phyloP scores from a whole-genome alignment of 768 basidiomycete species.

The Mycena amicta region DNA sequence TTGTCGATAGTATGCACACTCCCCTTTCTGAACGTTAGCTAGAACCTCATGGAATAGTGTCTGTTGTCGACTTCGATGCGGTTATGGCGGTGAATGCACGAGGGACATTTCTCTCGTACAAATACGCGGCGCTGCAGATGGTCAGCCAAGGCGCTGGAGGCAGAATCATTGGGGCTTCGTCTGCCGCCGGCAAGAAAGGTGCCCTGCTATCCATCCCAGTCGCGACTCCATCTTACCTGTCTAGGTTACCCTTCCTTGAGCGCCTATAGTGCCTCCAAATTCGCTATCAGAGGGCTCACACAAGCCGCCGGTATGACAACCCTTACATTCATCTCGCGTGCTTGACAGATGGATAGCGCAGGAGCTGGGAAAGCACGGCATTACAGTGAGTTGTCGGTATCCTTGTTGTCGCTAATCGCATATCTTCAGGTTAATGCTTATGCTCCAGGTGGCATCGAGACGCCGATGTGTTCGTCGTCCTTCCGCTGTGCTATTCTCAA shows the following conservation, averaged over 20 bases:
- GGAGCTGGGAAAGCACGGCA: constrained; percentile 8
- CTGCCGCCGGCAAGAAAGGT: constrained; percentile 18
- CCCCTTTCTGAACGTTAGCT: no score
- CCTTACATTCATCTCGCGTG: neutral
- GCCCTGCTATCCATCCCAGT: neutral
- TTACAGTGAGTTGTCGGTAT: constrained; percentile 1
- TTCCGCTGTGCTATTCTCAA: neutral
- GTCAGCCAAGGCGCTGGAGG: constrained; percentile 40
- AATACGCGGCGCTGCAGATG: constrained; percentile 43
- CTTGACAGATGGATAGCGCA: neutral
- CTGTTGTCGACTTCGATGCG: constrained; percentile 28
- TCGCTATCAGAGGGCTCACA: constrained; percentile 20
- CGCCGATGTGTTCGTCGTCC: neutral
- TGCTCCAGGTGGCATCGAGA: constrained; percentile 12
- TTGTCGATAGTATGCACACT: constrained; percentile 19
- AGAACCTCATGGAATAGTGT: neutral
- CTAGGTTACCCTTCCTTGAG: constrained; percentile 4
- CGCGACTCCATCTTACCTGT: constrained; percentile 2
- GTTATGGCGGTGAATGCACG: constrained; percentile 34
- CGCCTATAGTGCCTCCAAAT: constrained; percentile 33
- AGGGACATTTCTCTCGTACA: constrained; percentile 40
- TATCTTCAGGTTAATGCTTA: constrained; percentile 10
- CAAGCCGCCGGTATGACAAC: constrained; percentile 10
- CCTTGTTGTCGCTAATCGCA: neutral
- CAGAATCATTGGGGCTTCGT: constrained; percentile 36